Evolutionary conservation across 2,329 filamentous ascomycete genomes (phyloP), one percentile per base, ranked within the genome.

Genomic region (Aspergillus intermedius): DNA sequence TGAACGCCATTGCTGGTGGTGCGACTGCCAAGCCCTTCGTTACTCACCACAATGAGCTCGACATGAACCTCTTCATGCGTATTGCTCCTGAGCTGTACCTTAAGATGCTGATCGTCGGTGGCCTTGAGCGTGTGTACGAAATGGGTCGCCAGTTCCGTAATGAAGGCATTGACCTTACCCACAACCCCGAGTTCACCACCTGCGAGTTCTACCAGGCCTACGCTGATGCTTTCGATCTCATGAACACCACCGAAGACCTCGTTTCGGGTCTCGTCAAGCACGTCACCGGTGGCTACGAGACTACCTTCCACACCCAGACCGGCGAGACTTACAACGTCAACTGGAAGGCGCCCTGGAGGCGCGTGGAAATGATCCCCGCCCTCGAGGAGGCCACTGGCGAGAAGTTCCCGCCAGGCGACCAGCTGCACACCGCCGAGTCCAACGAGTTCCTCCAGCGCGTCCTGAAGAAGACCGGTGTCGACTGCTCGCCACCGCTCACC

Each of bases 141-240:
- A 83, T 98, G 54, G 93, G 93, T 56, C 86, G 90, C 57, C 89
- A 95, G 68, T 98, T 98, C 81, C 79, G 93, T 62, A 98, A 98
- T 65, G 91, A 95, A 71, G 85, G 87, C 51, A 86, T 89, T 55
- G 89, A 95, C 68, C 76, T 93, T 45, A 98, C 93, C 6, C 93
- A 98, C 78, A 98, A 97, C 77, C 93, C 88, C 35, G 93, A 98
- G 69, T 98, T 98, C 76, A 98, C 93, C 40, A 95, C 89, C 22
- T 88, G 89, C 69, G 93, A 98, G 71, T 97, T 97, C 74, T 98
- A 98, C 74, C 84, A 87, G 81, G 91, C 93, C 3, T 97, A 90
- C 58, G 87, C 86, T 48, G 90, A 95, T 70, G 82, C 95, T 59
- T 87, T 94, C 70, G 93, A 97, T 65, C 77, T 96, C 51, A 89